These are phyloP conservation scores for Boletus coccyginus DNA, from an alignment of 768 basidiomycete genomes.

Conservation along the genomic window DNA sequence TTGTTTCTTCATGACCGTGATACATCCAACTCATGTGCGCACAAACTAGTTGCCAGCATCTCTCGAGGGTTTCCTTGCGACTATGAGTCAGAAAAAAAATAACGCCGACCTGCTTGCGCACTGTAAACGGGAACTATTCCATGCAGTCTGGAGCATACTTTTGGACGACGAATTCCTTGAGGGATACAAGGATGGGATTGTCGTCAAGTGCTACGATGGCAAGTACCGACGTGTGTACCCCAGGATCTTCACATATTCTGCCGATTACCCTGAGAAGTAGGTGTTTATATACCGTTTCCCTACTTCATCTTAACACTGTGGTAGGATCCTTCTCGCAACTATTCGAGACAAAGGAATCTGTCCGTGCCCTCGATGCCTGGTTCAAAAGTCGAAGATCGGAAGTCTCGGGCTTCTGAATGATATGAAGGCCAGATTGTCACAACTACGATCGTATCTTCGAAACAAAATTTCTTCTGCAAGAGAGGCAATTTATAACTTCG, in stretches of 20 bases:
- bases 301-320: not conserved
- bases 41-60: not conserved
- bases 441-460: not conserved
- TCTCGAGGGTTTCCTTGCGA: not conserved
- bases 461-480: not conserved
- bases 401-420: not conserved
- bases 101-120: not conserved
- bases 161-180: not conserved
- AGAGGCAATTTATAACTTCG: not conserved
- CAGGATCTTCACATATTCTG: constrained; percentile 1
- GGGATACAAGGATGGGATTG: not conserved
- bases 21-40: not conserved
- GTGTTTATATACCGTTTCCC: not conserved
- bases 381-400: not conserved
- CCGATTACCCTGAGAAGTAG: constrained; percentile 6
- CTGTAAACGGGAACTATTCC: constrained; percentile 4
- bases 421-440: not conserved
- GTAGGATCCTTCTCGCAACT: not conserved
- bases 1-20: not conserved
- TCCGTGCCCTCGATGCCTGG: not conserved
- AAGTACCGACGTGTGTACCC: not conserved
- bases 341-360: not conserved
- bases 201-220: constrained; percentile 1
- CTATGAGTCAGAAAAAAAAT: not conserved
- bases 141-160: constrained; percentile 1